Percentiles rank a stretch among this genome's conserved stretches.
Evolutionary conservation across 345 rosid species (phyloP).

Genomic region (Erysimum cheiranthoides): DNA sequence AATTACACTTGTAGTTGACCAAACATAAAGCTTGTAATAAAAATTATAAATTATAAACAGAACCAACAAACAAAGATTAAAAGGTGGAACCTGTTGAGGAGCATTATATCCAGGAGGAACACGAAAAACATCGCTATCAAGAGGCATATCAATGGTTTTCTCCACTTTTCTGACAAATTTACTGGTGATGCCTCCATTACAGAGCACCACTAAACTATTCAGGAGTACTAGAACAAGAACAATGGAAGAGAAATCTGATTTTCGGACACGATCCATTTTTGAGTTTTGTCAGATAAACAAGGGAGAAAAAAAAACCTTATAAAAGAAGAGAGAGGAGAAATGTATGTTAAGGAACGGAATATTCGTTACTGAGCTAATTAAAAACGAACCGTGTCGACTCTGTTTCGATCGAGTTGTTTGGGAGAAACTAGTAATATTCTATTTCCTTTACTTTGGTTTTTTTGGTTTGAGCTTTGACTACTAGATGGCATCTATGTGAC

Average conservation of each 20-base stretch:
- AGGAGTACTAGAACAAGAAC: conserved; percentile 49
- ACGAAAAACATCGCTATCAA: conserved; percentile 70
- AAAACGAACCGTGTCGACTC: not conserved
- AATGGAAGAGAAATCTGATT: conserved; percentile 9
- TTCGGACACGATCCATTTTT: conserved; percentile 35
- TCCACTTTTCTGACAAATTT: conserved; percentile 60
- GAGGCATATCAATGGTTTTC: conserved; percentile 70
- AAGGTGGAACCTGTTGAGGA: conserved; percentile 73
- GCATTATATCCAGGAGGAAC: conserved; percentile 84
- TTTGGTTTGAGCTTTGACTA: conserved; percentile 1
- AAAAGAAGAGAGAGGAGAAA: not conserved
- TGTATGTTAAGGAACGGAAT: conserved; percentile 8
- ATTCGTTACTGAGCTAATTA: not conserved
- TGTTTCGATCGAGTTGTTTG: not conserved
- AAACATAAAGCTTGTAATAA: conserved; percentile 9
- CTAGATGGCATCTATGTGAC: too few species aligned
- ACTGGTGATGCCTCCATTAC: conserved; percentile 79
- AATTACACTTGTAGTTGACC: not conserved
- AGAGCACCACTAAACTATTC: conserved; percentile 48
- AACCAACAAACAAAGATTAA: conserved; percentile 7
- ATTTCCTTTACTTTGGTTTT: not conserved
- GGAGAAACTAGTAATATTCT: not conserved
- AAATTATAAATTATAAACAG: conserved; percentile 15
- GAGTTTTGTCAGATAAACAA: not conserved
- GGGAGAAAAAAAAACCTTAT: not conserved